A percentile compares a stretch with the other conserved stretches of the same genome.
These are phyloP conservation scores for Naematelia aurantialba DNA, from an alignment of 768 basidiomycete species.

Conservation along the genomic window DNA sequence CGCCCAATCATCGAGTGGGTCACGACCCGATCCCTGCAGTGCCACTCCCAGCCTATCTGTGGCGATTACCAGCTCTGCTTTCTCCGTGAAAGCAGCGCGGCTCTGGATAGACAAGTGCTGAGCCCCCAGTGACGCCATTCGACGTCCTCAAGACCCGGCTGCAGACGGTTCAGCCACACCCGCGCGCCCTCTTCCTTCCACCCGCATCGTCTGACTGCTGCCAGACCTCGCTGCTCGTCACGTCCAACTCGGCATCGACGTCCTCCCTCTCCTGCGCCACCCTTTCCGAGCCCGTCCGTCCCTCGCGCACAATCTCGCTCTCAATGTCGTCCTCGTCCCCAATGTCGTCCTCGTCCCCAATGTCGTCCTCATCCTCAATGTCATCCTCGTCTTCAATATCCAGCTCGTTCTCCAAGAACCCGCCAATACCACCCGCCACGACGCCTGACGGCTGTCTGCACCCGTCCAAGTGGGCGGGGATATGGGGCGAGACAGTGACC, in stretches of 20 bases:
- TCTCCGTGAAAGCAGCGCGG: not conserved
- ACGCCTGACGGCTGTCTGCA: slow-evolving; percentile 44
- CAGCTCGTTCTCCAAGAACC: slow-evolving; percentile 22
- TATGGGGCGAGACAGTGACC: slow-evolving; percentile 47
- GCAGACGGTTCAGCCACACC: slow-evolving; percentile 63
- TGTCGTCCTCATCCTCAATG: not conserved
- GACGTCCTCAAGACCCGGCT: slow-evolving; percentile 96
- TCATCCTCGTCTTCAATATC: slow-evolving; percentile 9
- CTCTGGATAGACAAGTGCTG: not conserved
- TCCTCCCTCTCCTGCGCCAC: slow-evolving; percentile 30
- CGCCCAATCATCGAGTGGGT: no score
- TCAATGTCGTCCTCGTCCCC: not conserved
- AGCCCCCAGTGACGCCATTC: slow-evolving; percentile 86
- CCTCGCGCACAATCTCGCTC: not conserved
- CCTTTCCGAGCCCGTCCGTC: slow-evolving; percentile 8
- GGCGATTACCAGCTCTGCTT: no score
- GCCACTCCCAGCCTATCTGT: no score
- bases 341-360: not conserved
- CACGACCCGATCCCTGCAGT: no score
- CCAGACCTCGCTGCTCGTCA: slow-evolving; percentile 44
- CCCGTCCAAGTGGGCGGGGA: slow-evolving; percentile 49
- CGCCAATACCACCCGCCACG: slow-evolving; percentile 17
- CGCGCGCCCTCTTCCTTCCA: slow-evolving; percentile 2
- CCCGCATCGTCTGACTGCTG: slow-evolving; percentile 33
- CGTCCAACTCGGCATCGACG: slow-evolving; percentile 48